phyloP scores from a whole-genome alignment of 129 eudicot genomes.

The Silybum marianum region DNA sequence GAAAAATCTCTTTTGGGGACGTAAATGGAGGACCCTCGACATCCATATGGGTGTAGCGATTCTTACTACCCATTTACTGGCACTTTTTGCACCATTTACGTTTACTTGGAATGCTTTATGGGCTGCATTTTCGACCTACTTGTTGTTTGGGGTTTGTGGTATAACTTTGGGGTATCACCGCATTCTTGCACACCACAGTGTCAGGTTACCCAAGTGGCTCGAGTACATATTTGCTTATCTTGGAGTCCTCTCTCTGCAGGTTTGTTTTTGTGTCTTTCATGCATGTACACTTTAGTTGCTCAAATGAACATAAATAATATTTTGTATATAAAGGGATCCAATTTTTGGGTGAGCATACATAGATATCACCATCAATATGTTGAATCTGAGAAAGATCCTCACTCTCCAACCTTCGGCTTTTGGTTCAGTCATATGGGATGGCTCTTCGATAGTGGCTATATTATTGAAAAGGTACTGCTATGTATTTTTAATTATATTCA shows the following conservation, averaged over 20 bases:
- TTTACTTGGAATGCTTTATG: constrained; percentile 66
- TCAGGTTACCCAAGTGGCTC: constrained; percentile 76
- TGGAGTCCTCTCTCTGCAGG: constrained; percentile 72
- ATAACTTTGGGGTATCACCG: constrained; percentile 66
- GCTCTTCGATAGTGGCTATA: constrained; percentile 57
- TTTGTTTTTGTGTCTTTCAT: constrained; percentile 1
- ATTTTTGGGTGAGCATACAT: constrained; percentile 85
- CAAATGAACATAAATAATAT: no score
- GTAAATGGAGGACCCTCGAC: constrained; percentile 61
- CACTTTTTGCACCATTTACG: constrained; percentile 57
- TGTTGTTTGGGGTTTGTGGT: constrained; percentile 58
- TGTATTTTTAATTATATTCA: neutral
- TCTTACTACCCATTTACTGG: constrained; percentile 47
- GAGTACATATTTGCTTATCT: constrained; percentile 74
- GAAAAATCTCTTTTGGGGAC: constrained; percentile 45
- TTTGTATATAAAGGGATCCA: constrained; percentile 58
- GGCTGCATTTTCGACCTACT: constrained; percentile 43
- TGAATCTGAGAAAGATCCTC: constrained; percentile 77
- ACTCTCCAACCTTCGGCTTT: constrained; percentile 73
- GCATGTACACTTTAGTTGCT: neutral
- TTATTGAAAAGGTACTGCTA: constrained; percentile 47
- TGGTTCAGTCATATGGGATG: constrained; percentile 89
- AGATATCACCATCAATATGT: constrained; percentile 74
- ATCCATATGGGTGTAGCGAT: constrained; percentile 37
- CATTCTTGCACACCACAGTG: constrained; percentile 66